Conservation (phyloP, 441 rosid genomes). For the Brassica balearica region DNA sequence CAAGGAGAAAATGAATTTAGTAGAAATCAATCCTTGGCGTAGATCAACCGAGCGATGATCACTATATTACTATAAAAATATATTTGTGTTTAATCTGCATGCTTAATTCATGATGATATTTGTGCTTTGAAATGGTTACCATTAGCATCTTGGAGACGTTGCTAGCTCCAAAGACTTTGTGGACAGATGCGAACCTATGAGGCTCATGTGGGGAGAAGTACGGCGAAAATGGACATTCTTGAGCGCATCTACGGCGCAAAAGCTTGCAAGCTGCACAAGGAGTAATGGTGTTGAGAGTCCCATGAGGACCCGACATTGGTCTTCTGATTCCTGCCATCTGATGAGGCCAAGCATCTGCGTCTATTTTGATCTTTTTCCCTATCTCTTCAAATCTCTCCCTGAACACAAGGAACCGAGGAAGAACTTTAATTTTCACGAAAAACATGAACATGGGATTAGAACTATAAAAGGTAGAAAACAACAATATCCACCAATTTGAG, state of each 20-base stretch:
- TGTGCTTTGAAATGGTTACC: conserved; percentile 49
- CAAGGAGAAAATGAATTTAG: too few relatives aligned
- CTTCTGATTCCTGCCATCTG: conserved; percentile 67
- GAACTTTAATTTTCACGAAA: conserved; percentile 10
- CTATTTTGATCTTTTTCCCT: conserved; percentile 90
- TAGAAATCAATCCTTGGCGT: too few relatives aligned
- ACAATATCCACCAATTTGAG: conserved; percentile 33
- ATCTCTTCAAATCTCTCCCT: conserved; percentile 93
- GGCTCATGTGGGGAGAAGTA: conserved; percentile 85
- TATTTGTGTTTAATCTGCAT: neutral
- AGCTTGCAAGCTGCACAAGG: conserved; percentile 89
- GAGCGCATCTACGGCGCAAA: conserved; percentile 75
- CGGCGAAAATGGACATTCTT: conserved; percentile 81
- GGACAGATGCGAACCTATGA: conserved; percentile 77
- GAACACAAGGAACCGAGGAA: conserved; percentile 9
- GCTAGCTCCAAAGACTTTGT: conserved; percentile 82
- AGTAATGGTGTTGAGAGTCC: conserved; percentile 81
- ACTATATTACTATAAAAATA: neutral
- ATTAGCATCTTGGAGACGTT: conserved; percentile 81
- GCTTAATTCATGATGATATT: neutral
- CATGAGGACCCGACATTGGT: conserved; percentile 78
- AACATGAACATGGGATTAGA: conserved; percentile 27
- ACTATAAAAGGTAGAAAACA: conserved; percentile 20
- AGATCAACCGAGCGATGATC: too few relatives aligned
- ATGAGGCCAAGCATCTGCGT: conserved; percentile 66